These are phyloP conservation scores for Fomitopsis schrenkii DNA, from an alignment of 1,284 basidiomycete species.

Conservation along the genomic window DNA sequence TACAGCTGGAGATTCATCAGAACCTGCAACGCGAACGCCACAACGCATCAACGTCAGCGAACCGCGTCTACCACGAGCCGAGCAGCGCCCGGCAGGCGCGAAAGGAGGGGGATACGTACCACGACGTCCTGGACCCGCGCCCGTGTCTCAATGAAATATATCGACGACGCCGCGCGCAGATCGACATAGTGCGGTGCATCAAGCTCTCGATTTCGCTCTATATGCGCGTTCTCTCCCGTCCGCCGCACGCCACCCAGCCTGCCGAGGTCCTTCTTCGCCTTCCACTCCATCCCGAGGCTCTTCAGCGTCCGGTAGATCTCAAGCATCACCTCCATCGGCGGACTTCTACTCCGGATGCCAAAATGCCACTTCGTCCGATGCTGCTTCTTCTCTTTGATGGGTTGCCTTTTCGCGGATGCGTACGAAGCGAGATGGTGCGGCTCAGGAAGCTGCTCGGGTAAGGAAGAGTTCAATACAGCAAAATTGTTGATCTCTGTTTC, in stretches of 20 bases:
- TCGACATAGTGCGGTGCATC: constrained; percentile 65
- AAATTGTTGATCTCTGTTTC: constrained; percentile 63
- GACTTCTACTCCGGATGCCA: constrained; percentile 91
- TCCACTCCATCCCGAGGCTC: constrained; percentile 97
- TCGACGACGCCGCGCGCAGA: constrained; percentile 61
- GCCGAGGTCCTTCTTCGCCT: constrained; percentile 73
- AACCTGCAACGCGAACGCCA: constrained; percentile 44
- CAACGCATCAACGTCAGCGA: background rate
- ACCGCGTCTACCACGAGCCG: background rate
- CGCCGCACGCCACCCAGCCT: constrained; percentile 51
- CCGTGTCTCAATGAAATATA: constrained; percentile 95
- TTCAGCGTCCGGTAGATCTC: constrained; percentile 96
- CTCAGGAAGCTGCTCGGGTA: constrained; percentile 57
- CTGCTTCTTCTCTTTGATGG: constrained; percentile 57
- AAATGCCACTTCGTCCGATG: constrained; percentile 93
- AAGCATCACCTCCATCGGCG: constrained; percentile 99
- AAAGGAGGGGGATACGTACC: constrained; percentile 44
- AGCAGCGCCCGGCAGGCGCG: background rate
- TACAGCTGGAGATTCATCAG: constrained; percentile 98
- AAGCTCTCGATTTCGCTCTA: constrained; percentile 59
- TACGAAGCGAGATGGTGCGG: constrained; percentile 60
- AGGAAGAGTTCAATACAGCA: constrained; percentile 80
- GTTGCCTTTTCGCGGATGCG: constrained; percentile 53
- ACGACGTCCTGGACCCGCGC: constrained; percentile 88
- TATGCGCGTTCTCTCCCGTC: constrained; percentile 36